Evolutionary conservation across 257 asterid genomes (phyloP).

Genomic region (Nicotiana sylvestris): DNA sequence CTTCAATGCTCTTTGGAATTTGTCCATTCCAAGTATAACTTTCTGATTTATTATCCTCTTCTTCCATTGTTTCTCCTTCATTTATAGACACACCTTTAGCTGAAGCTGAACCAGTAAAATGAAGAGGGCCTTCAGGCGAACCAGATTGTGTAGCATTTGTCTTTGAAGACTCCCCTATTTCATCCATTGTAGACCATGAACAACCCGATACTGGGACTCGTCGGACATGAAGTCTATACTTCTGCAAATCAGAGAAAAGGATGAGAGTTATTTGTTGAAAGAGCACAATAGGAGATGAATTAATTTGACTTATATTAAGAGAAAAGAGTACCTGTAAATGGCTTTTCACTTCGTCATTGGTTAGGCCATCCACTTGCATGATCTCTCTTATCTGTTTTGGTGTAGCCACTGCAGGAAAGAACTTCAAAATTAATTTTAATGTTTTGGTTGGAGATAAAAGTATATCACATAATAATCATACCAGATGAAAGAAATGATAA

Average conservation of each 20-base stretch:
- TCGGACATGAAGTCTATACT: conserved; percentile 54
- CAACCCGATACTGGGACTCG: conserved; percentile 22
- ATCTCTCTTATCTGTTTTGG: conserved; percentile 43
- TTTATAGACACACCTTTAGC: conserved; percentile 34
- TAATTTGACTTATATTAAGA: not conserved
- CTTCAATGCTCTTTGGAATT: conserved; percentile 17
- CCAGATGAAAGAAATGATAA: not conserved
- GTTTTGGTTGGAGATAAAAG: not conserved
- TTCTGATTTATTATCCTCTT: conserved; percentile 48
- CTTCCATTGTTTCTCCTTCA: conserved; percentile 36
- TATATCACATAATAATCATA: not conserved
- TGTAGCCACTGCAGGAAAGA: conserved; percentile 26
- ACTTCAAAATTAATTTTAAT: not conserved
- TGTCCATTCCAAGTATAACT: conserved; percentile 28
- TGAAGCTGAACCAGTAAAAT: conserved; percentile 35
- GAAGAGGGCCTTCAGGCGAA: conserved; percentile 63
- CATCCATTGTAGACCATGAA: conserved; percentile 21
- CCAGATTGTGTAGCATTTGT: conserved; percentile 25
- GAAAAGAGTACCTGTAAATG: conserved; percentile 33
- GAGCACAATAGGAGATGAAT: not conserved
- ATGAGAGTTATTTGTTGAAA: not conserved
- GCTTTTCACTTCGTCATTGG: conserved; percentile 42
- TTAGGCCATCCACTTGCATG: conserved; percentile 35
- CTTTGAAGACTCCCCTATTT: conserved; percentile 20
- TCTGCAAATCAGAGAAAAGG: conserved; percentile 24